Evolutionary conservation across 2,329 filamentous ascomycete species (phyloP), one percentile per base, ranked within the genome.

Genomic region (Raffaelea albimanens): DNA sequence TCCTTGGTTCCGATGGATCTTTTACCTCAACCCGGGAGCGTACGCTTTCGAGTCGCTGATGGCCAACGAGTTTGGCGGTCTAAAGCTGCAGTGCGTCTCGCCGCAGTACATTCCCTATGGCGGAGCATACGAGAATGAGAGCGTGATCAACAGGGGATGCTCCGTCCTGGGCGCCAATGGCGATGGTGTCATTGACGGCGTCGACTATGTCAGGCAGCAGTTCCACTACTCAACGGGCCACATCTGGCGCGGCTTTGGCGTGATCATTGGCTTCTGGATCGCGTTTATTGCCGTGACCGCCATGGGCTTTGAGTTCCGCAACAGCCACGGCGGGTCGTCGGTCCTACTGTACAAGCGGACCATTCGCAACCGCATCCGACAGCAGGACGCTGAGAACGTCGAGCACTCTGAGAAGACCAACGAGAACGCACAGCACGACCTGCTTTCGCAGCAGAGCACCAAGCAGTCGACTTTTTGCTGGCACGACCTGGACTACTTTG

Each of bases 181-280:
- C 3, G 31, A 29, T 2, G 50, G 50, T 25, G 68, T 67, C 29
- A 75, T 87, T 5, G 57, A 65, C 0, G 83, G 83, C 0, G 67
- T 72, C 38, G 59, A 59, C 13, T 87, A 82, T 55, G 67, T 83
- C 48, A 59, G 58, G 34, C 62, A 68, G 3, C 68, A 62, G 4
- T 83, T 76, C 53, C 7, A 14, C 3, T 87, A 85, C 58, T 67
- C 64, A 4, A 64, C 73, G 2, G 63, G 66, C 1, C 74, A 87
- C 55, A 64, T 82, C 8, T 87, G 83, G 83, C 79, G 86, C 3
- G 89, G 91, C 60, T 88, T 86, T 57, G 86, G 83, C 29, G 81
- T 90, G 3, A 65, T 93, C 1, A 9, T 90, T 55, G 86, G 83
- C 0, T 93, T 87, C 58, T 73, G 76, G 57, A 5, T 78, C 18